These are phyloP conservation scores for Blastobotrys robertii DNA, from an alignment of 805 yeast genomes.

Conservation along the genomic window DNA sequence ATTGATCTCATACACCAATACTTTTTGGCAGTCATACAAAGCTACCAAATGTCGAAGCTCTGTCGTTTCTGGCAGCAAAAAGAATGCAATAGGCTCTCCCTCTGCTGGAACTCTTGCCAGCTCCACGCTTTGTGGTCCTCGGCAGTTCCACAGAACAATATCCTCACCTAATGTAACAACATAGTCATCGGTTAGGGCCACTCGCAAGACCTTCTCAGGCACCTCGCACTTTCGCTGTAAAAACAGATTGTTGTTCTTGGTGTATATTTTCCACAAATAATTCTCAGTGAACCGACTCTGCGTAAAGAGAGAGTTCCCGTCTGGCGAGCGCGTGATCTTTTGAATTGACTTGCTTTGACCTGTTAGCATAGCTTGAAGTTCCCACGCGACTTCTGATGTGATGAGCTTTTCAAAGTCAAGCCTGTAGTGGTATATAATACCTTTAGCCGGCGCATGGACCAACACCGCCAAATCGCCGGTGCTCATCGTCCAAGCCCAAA, in stretches of 20 bases:
- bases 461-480: slow-evolving; percentile 1
- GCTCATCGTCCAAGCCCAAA: too few relatives aligned
- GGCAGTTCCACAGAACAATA: slow-evolving; percentile 56
- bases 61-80: slow-evolving; percentile 30
- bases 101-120: background rate
- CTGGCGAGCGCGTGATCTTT: slow-evolving; percentile 52
- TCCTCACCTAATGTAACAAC: slow-evolving; percentile 37
- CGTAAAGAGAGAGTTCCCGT: slow-evolving; percentile 53
- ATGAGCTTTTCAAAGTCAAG: slow-evolving; percentile 25
- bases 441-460: slow-evolving; percentile 3
- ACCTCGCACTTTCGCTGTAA: too few relatives aligned
- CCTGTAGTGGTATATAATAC: slow-evolving; percentile 4
- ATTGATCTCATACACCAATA: slow-evolving; percentile 16
- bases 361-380: slow-evolving; percentile 37
- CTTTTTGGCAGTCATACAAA: slow-evolving; percentile 15
- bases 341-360: slow-evolving; percentile 82
- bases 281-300: slow-evolving; percentile 54
- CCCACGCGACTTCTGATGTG: background rate
- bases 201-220: too few relatives aligned
- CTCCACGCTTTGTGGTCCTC: slow-evolving; percentile 9
- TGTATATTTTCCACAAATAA: slow-evolving; percentile 40
- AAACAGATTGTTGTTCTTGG: too few relatives aligned
- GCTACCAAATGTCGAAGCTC: slow-evolving; percentile 11
- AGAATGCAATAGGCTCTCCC: slow-evolving; percentile 21
- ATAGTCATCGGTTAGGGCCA: slow-evolving; percentile 27